Base-by-base conservation (phyloP, 2,329 filamentous ascomycete genomes). In the Cryphonectria parasitica region DNA sequence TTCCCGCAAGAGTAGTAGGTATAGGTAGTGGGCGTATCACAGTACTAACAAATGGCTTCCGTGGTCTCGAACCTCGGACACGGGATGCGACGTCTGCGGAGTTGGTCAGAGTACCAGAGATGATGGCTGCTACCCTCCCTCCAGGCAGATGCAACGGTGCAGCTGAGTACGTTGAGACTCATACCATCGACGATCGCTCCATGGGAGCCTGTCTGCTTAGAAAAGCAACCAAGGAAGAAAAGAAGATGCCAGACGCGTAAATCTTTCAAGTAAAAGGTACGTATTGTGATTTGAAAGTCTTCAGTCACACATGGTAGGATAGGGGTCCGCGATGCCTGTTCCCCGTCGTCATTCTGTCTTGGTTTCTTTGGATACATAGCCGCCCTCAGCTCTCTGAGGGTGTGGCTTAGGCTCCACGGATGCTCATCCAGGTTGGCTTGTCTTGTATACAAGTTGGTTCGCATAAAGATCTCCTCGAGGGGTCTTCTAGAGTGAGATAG, bases 381-480 rank as follows among this genome's bases (percentile, higher is more conserved):
- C 31, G 58, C 31, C 31, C 13, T 22, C 7, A 31, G 8, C 17
- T 34, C 34, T 34, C 58, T 19, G 58, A 39, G 13, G 34, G 25
- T 67, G 65, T 61, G 52, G 64, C 64, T 60, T 60, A 36, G 25
- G 65, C 36, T 45, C 28, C 43, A 65, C 45, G 34, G 15, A 56
- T 8, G 34, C 15, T 3, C 22, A 15, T 34, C 65, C 49, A 28
- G 49, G 64, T 41, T 64, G 67, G 67, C 61, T 62, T 61, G 61
- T 52, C 45, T 49, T 49, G 2, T n/a, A 10, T 49, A 1, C 31
- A 39, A 60, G 17, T 43, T 13, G n/a, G n/a, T 64, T 28, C 52
- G 70, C 70, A 71, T 71, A 49, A 71, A 67, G 41, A 15, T 67
- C 31, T 54, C 34, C 41, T 52, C 17, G 58, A 67, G 67, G 70